Base-by-base conservation (phyloP, 495 filamentous ascomycete genomes). In the Penicillium mononematosum region DNA sequence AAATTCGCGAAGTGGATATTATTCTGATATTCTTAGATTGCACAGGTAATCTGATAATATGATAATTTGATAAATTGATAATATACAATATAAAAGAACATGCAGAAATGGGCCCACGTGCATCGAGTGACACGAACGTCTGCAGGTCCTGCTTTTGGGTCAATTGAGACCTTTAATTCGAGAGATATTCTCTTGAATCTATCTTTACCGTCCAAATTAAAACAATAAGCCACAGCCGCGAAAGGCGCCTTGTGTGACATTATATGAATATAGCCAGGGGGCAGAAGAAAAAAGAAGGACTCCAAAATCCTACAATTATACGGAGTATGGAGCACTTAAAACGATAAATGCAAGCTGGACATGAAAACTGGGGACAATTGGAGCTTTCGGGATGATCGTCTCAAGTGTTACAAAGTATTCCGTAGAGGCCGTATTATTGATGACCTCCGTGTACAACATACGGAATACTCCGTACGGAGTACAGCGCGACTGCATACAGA, bases 351-450 rank as follows among this genome's bases (percentile, higher is more conserved):
- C 34, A 50, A 50, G 8, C 20, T 34, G 62, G 52, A 58, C 49
- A 63, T 63, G 56, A 66, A 66, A 62, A 66, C 58, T 60, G 58
- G 63, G 55, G 61, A 61, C 54, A 60, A 47, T 29, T 50, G 59
- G 58, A 44, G 42, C 46, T 16, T 50, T 60, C 50, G 51, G 61
- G 56, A 38, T 51, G 62, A 65, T 66, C 60, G 53, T 57, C 62
- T 47, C 57, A 62, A 52, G 42, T 34, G 31, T 59, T 49, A 31
- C 22, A 45, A 58, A 51, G 45, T 39, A 39, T 57, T 48, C 25
- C n/a, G 27, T 29, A 29, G 2, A 53, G 36, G 12, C 22, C 20
- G 43, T 29, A 27, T 56, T 49, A 12, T 22, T 39, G 6, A 39
- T 39, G 36, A 39, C 16, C 14, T 38, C 14, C 36, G 36, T 39